A percentile compares a stretch with the other conserved stretches of the same genome.
phyloP scores from a whole-genome alignment of 352 stramenopile species.

The Phytophthora pinifolia region DNA sequence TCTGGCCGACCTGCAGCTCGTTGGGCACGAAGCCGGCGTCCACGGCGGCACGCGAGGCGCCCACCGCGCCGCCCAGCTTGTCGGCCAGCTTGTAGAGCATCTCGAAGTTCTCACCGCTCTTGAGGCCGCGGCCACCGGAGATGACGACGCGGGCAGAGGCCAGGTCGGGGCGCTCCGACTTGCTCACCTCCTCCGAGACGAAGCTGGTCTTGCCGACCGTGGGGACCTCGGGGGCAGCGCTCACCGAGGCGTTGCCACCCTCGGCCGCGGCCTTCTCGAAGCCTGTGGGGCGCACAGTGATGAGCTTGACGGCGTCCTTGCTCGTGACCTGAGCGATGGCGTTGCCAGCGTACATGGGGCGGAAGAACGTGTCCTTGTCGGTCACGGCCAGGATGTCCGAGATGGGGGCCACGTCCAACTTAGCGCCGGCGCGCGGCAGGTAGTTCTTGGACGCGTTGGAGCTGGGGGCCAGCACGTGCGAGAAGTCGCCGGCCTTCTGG shows the following conservation, averaged over 20 bases:
- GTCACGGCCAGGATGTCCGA: slow-evolving; percentile 94
- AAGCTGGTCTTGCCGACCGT: slow-evolving; percentile 84
- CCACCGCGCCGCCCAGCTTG: slow-evolving; percentile 97
- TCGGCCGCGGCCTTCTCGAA: slow-evolving; percentile 96
- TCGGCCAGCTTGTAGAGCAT: slow-evolving; percentile 98
- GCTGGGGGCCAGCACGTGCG: slow-evolving; percentile 93
- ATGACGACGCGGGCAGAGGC: slow-evolving; percentile 94
- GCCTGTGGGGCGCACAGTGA: slow-evolving; percentile 95
- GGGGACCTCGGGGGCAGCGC: slow-evolving; percentile 54
- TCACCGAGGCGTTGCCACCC: slow-evolving; percentile 74
- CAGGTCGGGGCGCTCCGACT: slow-evolving; percentile 96
- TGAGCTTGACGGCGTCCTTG: slow-evolving; percentile 91
- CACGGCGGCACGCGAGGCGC: slow-evolving; percentile 96
- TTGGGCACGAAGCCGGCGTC: slow-evolving; percentile 98
- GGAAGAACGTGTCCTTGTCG: slow-evolving; percentile 95
- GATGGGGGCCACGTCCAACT: slow-evolving; percentile 94
- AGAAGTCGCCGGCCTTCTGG: slow-evolving; percentile 72
- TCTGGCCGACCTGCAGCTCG: slow-evolving; percentile 99
- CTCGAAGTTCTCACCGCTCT: slow-evolving; percentile 98
- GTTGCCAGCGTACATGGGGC: slow-evolving; percentile 85
- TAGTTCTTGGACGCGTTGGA: slow-evolving; percentile 98
- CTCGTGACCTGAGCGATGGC: slow-evolving; percentile 90
- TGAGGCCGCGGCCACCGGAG: slow-evolving; percentile 95
- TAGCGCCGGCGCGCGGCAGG: slow-evolving; percentile 93
- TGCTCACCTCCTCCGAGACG: slow-evolving; percentile 93